phyloP scores from a whole-genome alignment of 176 grass and related monocot species.

The Raddia guianensis region DNA sequence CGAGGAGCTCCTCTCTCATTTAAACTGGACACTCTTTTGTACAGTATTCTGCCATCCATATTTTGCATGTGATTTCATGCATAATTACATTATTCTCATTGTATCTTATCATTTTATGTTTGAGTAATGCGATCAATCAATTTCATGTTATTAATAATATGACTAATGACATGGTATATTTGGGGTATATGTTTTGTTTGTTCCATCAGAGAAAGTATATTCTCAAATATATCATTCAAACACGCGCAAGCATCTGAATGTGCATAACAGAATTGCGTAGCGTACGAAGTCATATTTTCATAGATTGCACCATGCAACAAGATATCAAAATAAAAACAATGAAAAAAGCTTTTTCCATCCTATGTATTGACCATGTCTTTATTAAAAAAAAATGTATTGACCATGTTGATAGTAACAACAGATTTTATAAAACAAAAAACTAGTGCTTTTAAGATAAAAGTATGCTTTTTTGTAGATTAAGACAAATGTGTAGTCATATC shows the following conservation, averaged over 20 bases:
- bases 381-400: neutral
- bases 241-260: neutral
- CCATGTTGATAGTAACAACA: too few relatives aligned
- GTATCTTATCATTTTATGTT: slow-evolving; percentile 23
- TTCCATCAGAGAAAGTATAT: neutral
- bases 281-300: neutral
- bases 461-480: neutral
- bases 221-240: neutral
- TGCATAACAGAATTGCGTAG: neutral
- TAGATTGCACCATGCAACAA: neutral
- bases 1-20: neutral
- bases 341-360: too few relatives aligned
- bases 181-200: neutral
- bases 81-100: neutral
- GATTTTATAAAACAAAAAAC: neutral
- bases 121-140: neutral
- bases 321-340: neutral
- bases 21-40: neutral
- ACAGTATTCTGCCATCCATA: neutral
- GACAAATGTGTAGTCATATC: neutral
- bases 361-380: too few relatives aligned
- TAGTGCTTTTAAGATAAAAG: neutral
- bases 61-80: neutral
- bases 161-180: neutral
- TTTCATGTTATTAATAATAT: neutral